Percentiles rank a stretch among this genome's conserved stretches.
These are phyloP conservation scores for Misopates orontium DNA, from an alignment of 257 asterid genomes.

Conservation along the genomic window DNA sequence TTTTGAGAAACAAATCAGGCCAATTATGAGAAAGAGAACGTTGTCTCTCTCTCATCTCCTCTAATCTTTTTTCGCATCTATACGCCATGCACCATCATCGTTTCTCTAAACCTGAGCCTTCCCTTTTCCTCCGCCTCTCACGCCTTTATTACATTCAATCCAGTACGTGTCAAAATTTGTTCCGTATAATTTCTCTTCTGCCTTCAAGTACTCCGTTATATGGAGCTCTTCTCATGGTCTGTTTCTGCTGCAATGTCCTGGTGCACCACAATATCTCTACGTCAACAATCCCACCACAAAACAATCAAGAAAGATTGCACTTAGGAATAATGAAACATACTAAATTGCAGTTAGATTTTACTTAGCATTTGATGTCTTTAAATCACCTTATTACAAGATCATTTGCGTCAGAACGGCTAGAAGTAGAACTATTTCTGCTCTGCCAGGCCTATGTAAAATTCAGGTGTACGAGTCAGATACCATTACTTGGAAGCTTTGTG, in stretches of 20 bases:
- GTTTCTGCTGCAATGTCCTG: slow-evolving; percentile 32
- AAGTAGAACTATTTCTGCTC: slow-evolving; percentile 22
- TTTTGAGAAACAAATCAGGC: no score
- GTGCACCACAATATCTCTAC: slow-evolving; percentile 17
- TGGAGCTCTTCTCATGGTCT: slow-evolving; percentile 40
- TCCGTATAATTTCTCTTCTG: slow-evolving; percentile 24
- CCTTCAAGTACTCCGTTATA: slow-evolving; percentile 24
- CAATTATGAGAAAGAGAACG: slow-evolving; percentile 3
- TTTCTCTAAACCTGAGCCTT: not conserved
- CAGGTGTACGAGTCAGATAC: slow-evolving; percentile 37
- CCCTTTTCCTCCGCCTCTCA: slow-evolving; percentile 19
- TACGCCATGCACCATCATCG: not conserved
- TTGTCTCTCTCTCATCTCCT: slow-evolving; percentile 19
- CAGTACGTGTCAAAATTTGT: slow-evolving; percentile 9
- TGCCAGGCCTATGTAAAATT: slow-evolving; percentile 32
- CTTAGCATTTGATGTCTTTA: slow-evolving; percentile 30
- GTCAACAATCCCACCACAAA: slow-evolving; percentile 42
- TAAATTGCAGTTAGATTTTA: slow-evolving; percentile 29
- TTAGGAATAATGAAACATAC: not conserved
- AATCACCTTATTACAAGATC: slow-evolving; percentile 35
- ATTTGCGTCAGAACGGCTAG: slow-evolving; percentile 27
- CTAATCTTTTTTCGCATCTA: not conserved
- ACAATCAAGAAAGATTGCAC: slow-evolving; percentile 31
- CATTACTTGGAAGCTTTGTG: slow-evolving; percentile 29
- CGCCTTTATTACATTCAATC: slow-evolving; percentile 22